Base-by-base conservation (phyloP, 176 grass and related monocot genomes). In the Juncus inflexus region DNA sequence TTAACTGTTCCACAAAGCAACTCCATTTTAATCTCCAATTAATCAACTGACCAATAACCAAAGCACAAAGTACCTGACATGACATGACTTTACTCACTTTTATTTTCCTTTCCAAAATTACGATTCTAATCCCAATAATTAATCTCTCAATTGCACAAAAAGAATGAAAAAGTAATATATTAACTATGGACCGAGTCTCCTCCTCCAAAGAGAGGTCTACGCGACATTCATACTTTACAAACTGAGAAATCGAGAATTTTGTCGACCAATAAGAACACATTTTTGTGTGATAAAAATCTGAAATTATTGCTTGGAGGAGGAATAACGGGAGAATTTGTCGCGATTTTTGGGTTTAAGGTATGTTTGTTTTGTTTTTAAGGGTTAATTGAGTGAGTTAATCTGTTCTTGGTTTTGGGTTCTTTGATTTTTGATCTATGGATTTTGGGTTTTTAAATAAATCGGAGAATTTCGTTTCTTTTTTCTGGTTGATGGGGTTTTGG, bases 161-260 rank as follows among this genome's bases (percentile, higher is more conserved):
- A 47, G 4, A 47, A 6, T 47, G 43, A 47, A 47, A 6, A 6
- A 47, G 9, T 47, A 47, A 47, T 47, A 47, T 47, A 6, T 47
- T 76, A 70, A 12, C 43, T 15, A n/a, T 73, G 65, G 81, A 80
- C 81, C 5, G 50, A 70, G 81, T 84, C 76, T 50, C 5, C 76
- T 50, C 5, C 81, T 59, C 61, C 9, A 57, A 61, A 55, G 62
- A 14, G 35, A n/a, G 74, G 81, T 87, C 85, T 75, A 74, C 86
- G 63, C 77, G 78, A 77, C 82, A 15, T 13, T 10, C 67, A 55
- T 71, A 58, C n/a, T 71, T 9, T 58, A 71, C 37, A 71, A 71
- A 38, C 43, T 28, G 67, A 69, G 66, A 36, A 35, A 58, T 58
- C 51, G 28, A 7, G 53, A 56, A 35, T 36, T 71, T 16, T 57